A percentile compares a stretch with the other conserved stretches of the same genome.
Conservation (phyloP, 495 filamentous ascomycete species). For the Penicillium steckii region DNA sequence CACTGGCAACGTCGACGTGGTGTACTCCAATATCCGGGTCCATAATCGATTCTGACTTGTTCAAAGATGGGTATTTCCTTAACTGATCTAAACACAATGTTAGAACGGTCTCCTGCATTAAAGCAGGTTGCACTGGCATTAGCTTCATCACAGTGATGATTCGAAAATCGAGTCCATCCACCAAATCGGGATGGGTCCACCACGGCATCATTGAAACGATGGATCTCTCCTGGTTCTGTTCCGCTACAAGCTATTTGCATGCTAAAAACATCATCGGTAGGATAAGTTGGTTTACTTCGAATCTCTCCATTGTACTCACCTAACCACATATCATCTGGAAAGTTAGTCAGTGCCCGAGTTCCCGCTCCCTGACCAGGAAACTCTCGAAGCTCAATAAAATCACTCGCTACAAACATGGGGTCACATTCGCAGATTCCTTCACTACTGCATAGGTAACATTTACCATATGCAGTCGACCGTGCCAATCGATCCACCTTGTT, state of each 20-base stretch:
- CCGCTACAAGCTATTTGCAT: no score
- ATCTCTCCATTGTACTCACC: conserved; percentile 34
- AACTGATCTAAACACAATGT: conserved; percentile 19
- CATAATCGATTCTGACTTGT: conserved; percentile 36
- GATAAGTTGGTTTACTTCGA: no score
- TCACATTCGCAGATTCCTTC: conserved; percentile 17
- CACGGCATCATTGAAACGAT: not conserved
- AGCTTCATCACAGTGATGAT: conserved; percentile 67
- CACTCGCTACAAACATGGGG: conserved; percentile 10
- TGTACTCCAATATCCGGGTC: conserved; percentile 23
- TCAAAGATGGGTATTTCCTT: conserved; percentile 33
- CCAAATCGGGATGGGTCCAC: conserved; percentile 22
- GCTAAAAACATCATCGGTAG: no score
- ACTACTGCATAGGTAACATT: not conserved
- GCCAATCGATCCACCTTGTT: no score
- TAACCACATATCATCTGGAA: conserved; percentile 24
- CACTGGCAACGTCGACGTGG: conserved; percentile 11
- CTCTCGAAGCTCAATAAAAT: conserved; percentile 34
- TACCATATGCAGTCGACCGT: not conserved
- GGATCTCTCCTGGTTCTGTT: not conserved
- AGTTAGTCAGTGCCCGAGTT: conserved; percentile 28
- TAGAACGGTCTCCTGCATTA: conserved; percentile 19
- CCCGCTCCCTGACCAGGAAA: conserved; percentile 30
- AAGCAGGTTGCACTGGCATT: conserved; percentile 13
- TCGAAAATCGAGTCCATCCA: conserved; percentile 66